Percentiles rank a stretch among this genome's conserved stretches.
phyloP scores from a whole-genome alignment of 176 grass and related monocot genomes.

The Zizania latifolia region DNA sequence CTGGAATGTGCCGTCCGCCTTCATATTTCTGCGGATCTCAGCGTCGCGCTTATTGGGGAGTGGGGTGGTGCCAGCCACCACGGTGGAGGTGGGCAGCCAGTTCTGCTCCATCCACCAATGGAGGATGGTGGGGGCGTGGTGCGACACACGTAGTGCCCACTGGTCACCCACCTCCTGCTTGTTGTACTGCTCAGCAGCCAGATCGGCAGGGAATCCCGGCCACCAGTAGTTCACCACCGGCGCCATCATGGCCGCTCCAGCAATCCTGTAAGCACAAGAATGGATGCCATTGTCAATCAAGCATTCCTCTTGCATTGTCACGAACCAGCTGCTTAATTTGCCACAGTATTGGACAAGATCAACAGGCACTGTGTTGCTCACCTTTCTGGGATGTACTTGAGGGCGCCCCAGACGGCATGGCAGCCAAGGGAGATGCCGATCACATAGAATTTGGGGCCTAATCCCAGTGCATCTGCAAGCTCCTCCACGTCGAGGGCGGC shows the following conservation, averaged over 20 bases:
- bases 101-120: conserved; percentile 87
- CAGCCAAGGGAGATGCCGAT: conserved; percentile 60
- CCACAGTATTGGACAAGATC: neutral
- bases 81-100: conserved; percentile 69
- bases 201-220: conserved; percentile 53
- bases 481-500: conserved; percentile 55
- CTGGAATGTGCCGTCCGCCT: conserved; percentile 27
- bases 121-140: conserved; percentile 56
- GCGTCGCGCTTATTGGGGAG: conserved; percentile 58
- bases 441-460: conserved; percentile 59
- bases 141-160: conserved; percentile 61
- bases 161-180: conserved; percentile 57
- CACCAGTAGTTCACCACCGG: conserved; percentile 65
- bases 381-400: conserved; percentile 68
- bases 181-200: conserved; percentile 38
- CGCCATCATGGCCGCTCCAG: conserved; percentile 51
- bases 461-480: conserved; percentile 46
- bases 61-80: conserved; percentile 42
- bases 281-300: neutral
- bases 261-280: conserved; percentile 32
- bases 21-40: conserved; percentile 7
- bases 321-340: neutral
- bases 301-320: neutral
- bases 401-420: conserved; percentile 72
- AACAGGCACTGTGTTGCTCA: neutral